Evolutionary conservation across 768 basidiomycete species (phyloP).

Genomic region (Boletellus sp.): DNA sequence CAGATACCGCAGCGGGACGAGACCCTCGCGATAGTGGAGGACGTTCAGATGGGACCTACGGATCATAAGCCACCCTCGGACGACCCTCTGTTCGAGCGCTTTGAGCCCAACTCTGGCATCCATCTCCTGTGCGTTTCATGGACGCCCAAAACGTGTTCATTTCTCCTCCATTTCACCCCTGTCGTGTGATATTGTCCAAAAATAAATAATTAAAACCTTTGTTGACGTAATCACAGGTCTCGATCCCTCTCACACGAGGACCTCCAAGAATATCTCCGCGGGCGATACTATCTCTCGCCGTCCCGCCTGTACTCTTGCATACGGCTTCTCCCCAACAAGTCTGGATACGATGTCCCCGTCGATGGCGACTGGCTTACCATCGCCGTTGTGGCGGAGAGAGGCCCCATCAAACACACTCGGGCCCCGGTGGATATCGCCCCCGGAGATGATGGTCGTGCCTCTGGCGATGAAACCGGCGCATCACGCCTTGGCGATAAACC

Average conservation of each 20-base stretch:
- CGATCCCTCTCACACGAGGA: constrained; percentile 71
- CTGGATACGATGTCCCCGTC: constrained; percentile 88
- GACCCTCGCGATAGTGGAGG: constrained; percentile 66
- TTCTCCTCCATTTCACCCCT: too few relatives aligned
- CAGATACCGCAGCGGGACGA: constrained; percentile 46
- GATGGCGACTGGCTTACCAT: constrained; percentile 94
- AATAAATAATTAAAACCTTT: constrained; percentile 1
- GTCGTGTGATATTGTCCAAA: too few relatives aligned
- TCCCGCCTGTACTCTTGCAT: constrained; percentile 86
- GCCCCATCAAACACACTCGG: constrained; percentile 68
- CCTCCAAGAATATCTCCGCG: constrained; percentile 74
- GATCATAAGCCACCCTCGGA: constrained; percentile 68
- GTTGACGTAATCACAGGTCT: constrained; percentile 46
- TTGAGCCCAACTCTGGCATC: constrained; percentile 93
- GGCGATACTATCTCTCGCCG: constrained; percentile 84
- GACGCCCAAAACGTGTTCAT: constrained; percentile 1
- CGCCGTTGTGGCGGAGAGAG: constrained; percentile 90
- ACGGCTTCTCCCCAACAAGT: constrained; percentile 70
- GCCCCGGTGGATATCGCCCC: constrained; percentile 55
- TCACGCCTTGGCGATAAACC: constrained; percentile 4
- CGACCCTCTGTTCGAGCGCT: constrained; percentile 69
- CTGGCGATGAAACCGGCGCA: constrained; percentile 24
- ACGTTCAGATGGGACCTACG: constrained; percentile 71
- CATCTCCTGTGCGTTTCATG: constrained; percentile 59
- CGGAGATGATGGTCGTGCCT: constrained; percentile 41